Evolutionary conservation across 1,284 basidiomycete genomes (phyloP).

Genomic region (Ustilago lituana): DNA sequence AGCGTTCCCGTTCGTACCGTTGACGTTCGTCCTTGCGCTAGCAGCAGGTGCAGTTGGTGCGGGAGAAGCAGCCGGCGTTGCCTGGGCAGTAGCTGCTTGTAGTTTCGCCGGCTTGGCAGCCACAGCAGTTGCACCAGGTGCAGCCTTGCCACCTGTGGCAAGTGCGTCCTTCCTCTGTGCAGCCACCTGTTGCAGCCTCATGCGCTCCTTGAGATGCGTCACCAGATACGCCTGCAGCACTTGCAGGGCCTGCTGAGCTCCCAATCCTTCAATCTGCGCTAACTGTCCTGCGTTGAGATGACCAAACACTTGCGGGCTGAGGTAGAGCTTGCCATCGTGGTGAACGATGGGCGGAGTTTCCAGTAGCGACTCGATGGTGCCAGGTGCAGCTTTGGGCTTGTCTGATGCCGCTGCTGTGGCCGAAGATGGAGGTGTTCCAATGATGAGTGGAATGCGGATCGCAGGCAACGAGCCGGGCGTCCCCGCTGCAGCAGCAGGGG

Average conservation of each 20-base stretch:
- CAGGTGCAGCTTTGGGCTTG: constrained; percentile 61
- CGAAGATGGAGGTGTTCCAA: constrained; percentile 72
- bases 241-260: constrained; percentile 82
- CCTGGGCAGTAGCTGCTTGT: constrained; percentile 8
- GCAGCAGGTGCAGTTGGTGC: background rate
- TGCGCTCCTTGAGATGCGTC: constrained; percentile 82
- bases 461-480: constrained; percentile 28
- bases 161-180: constrained; percentile 45
- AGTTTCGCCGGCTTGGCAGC: constrained; percentile 3
- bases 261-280: constrained; percentile 79
- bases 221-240: constrained; percentile 86
- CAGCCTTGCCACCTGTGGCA: constrained; percentile 6
- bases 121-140: constrained; percentile 1
- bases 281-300: constrained; percentile 79
- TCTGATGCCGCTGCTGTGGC: constrained; percentile 55
- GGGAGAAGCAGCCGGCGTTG: constrained; percentile 1
- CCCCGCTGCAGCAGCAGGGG: constrained; percentile 11
- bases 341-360: constrained; percentile 79
- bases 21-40: background rate
- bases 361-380: constrained; percentile 65
- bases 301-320: constrained; percentile 84
- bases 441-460: constrained; percentile 72
- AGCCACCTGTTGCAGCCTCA: constrained; percentile 68
- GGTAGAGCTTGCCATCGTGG: constrained; percentile 82
- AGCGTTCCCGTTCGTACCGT: constrained; percentile 9